phyloP scores from a whole-genome alignment of 768 basidiomycete genomes.

The Mycena galericulata region DNA sequence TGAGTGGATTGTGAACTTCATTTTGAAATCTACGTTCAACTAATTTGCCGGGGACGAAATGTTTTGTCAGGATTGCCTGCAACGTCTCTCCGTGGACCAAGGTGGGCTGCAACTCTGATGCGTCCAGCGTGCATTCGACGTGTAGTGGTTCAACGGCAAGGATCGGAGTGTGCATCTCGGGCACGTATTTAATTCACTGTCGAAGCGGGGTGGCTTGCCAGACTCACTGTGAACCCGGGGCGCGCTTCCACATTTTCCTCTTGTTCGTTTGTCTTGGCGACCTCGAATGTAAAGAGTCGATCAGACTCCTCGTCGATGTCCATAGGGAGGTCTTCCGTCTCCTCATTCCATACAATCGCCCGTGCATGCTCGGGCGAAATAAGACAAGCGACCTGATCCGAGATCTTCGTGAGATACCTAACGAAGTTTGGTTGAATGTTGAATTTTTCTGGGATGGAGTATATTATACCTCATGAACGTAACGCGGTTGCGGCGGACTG shows the following conservation, averaged over 20 bases:
- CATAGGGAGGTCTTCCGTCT: slow-evolving; percentile 39
- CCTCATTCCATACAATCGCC: slow-evolving; percentile 57
- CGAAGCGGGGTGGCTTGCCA: not conserved
- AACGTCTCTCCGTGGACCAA: slow-evolving; percentile 54
- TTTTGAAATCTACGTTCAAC: not conserved
- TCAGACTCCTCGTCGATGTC: slow-evolving; percentile 56
- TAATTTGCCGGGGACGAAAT: slow-evolving; percentile 33
- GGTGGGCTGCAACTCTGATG: slow-evolving; percentile 35
- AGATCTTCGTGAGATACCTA: slow-evolving; percentile 71
- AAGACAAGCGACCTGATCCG: slow-evolving; percentile 66
- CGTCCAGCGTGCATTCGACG: slow-evolving; percentile 20
- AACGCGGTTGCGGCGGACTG: slow-evolving; percentile 63
- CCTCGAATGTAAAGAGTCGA: slow-evolving; percentile 65
- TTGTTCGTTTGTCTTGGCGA: slow-evolving; percentile 65
- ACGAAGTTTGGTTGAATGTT: slow-evolving; percentile 3
- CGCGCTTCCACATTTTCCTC: slow-evolving; percentile 60
- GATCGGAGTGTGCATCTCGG: slow-evolving; percentile 22
- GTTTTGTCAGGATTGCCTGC: slow-evolving; percentile 54
- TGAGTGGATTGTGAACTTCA: slow-evolving; percentile 16
- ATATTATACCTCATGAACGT: slow-evolving; percentile 70
- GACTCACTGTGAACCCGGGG: slow-evolving; percentile 59
- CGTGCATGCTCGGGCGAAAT: slow-evolving; percentile 61
- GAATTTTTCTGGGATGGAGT: not conserved
- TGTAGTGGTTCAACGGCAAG: slow-evolving; percentile 21
- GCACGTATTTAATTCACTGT: not conserved